Evolutionary conservation across 768 basidiomycete species (phyloP), one percentile per base, ranked within the genome.

Genomic region (Boletus rubropictus): DNA sequence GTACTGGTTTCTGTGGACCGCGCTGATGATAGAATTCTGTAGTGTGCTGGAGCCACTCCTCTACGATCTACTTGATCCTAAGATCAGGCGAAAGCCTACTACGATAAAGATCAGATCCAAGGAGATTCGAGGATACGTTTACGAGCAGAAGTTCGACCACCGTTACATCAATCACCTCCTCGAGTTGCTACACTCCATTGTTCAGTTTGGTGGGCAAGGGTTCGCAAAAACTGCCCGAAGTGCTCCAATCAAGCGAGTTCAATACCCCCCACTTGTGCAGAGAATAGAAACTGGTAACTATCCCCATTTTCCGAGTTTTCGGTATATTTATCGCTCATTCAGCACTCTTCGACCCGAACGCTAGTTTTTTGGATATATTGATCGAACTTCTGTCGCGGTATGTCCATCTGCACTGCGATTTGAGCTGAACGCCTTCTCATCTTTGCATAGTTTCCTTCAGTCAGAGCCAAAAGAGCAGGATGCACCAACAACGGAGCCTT

Each of bases 11-110:
- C 32, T 20, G 35, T 21, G 15, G 21, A 33, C 9, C 15, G 25
- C 3, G 28, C 44, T 62, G 33, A 52, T 8, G 4, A 24, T 25
- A 17, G 7, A 18, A 20, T 42, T n/a, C 12, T 40, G 25, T 60
- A 95, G 92, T n/a, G 76, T 95, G 25, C 72, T 98, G 36, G 95
- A 98, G 61, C 93, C 94, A 0, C 77, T 97, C 9, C 63, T 97
- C 22, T 80, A 75, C 54, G 85, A 86, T 34, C 72, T 96, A 7
- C 63, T 90, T 44, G 84, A 89, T 52, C 86, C 89, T 4, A 59
- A 74, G 1, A 79, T 90, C 40, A 72, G 71, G 14, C 78, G 83
- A 34, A 70, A 63, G 9, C 65, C 78, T 17, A 71, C 72, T 5
- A 67, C 68, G 3, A 64, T 70, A 37, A 80, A 78, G 55, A 67